A percentile compares a stretch with the other conserved stretches of the same genome.
Evolutionary conservation across 2,329 filamentous ascomycete species (phyloP).

Genomic region (Plenodomus lindquistii): DNA sequence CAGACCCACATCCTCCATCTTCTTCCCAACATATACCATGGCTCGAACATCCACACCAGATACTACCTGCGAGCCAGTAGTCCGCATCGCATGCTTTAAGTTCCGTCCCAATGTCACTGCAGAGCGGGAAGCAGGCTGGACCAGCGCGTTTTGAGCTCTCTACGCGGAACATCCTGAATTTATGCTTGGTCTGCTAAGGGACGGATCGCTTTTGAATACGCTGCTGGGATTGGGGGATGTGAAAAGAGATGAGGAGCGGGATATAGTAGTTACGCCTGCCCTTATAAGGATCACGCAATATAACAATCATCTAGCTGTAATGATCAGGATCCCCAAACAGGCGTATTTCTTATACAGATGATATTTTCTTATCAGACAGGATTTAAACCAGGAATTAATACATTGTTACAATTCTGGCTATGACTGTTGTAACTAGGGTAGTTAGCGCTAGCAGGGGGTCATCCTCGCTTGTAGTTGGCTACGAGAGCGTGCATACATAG

Average conservation of each 20-base stretch:
- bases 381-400: too few relatives aligned
- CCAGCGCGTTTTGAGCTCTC: conserved; percentile 24
- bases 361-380: too few relatives aligned
- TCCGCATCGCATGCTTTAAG: conserved; percentile 28
- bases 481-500: too few relatives aligned
- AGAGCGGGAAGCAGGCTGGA: conserved; percentile 24
- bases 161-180: conserved; percentile 25
- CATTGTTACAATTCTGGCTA: too few relatives aligned
- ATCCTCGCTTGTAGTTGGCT: too few relatives aligned
- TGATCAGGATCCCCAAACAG: too few relatives aligned
- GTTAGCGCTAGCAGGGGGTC: too few relatives aligned
- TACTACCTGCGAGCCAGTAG: conserved; percentile 10
- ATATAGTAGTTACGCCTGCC: too few relatives aligned
- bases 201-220: conserved; percentile 25
- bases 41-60: conserved; percentile 1
- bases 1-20: neutral
- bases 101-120: conserved; percentile 20
- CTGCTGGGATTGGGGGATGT: conserved; percentile 26
- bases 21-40: neutral
- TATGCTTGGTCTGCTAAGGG: conserved; percentile 18
- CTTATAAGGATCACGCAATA: too few relatives aligned
- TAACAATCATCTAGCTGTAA: too few relatives aligned
- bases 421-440: too few relatives aligned
- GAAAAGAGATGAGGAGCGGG: conserved; percentile 27
- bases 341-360: too few relatives aligned